A percentile compares a stretch with the other conserved stretches of the same genome.
Evolutionary conservation across 2,329 filamentous ascomycete species (phyloP).

Genomic region (Thielaviopsis euricoi): DNA sequence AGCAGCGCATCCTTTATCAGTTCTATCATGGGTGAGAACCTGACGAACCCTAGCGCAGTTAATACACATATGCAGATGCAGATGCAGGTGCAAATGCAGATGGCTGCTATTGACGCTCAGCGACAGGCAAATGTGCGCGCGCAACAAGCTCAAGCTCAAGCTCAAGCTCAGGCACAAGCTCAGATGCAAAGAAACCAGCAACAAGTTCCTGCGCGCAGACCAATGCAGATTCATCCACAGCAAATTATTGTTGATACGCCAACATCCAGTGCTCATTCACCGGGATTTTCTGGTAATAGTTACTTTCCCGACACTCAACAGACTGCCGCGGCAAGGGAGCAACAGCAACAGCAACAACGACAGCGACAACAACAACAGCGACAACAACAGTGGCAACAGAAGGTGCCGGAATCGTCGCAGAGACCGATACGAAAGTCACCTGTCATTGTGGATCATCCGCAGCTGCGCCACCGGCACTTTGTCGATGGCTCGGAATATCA

Average conservation of each 20-base stretch:
- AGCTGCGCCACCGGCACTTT: neutral
- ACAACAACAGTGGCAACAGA: neutral
- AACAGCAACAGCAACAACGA: no score
- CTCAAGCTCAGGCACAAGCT: neutral
- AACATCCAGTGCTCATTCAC: no score
- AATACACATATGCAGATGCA: neutral
- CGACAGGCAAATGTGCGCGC: no score
- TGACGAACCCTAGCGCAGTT: neutral
- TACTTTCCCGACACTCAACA: no score
- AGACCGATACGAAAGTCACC: neutral
- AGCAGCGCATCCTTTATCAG: neutral
- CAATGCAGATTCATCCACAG: neutral
- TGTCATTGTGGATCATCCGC: neutral
- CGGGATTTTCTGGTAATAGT: no score
- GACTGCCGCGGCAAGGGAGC: no score
- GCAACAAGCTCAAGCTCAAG: neutral
- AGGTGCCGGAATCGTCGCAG: neutral
- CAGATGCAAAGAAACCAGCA: no score
- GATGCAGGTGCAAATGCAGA: neutral
- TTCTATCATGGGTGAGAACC: neutral
- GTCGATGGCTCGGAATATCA: neutral
- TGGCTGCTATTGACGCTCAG: no score
- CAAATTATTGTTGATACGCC: neutral
- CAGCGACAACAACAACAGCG: neutral
- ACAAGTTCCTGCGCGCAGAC: neutral